Base-by-base conservation (phyloP, 2,329 filamentous ascomycete species). In the Xylaria sp. region DNA sequence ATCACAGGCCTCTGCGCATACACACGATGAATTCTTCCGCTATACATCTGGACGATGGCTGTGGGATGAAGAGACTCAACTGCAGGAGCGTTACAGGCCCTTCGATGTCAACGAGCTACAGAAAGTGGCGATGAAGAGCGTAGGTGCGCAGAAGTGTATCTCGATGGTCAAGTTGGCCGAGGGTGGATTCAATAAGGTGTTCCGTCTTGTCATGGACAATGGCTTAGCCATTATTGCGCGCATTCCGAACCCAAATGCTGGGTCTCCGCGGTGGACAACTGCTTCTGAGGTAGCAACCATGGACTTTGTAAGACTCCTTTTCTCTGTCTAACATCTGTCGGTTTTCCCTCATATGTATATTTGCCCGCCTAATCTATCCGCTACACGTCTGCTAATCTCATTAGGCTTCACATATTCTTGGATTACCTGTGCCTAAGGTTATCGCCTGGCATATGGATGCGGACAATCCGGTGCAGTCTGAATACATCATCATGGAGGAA, bases 401-500 rank as follows among this genome's bases (percentile, higher is more conserved):
- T 24, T 50, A 63, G 60, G 60, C 60, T 19, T 32, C 36, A 34
- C 47, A 50, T 34, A 50, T 63, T 48, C 53, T 63, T 56, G 60
- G 42, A 36, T 9, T 63, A 47, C 60, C 60, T 6, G 60, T 63
- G 51, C 60, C 60, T 8, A 63, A 55, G 27, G 60, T 63, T 55
- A 39, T 63, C 36, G 50, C 60, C 50, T 63, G 60, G 50, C 55
- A 12, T 34, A 56, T 54, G 14, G 60, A 63, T 45, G 60, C 50
- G 8, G 60, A 63, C 21, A 63, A 63, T n/a, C 60, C 60, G 8
- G 60, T 63, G 34, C 50, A 55, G 21, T 55, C 60, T 21, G 60
- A 63, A 24, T 63, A 63, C 21, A 63, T 63, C 14, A 45, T 63
- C 17, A 63, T 63, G 60, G 60, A 63, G 36, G 60, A 63, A 32